A percentile compares a stretch with the other conserved stretches of the same genome.
Conservation (phyloP, 1,284 basidiomycete genomes). For the Takashimella tepidaria region DNA sequence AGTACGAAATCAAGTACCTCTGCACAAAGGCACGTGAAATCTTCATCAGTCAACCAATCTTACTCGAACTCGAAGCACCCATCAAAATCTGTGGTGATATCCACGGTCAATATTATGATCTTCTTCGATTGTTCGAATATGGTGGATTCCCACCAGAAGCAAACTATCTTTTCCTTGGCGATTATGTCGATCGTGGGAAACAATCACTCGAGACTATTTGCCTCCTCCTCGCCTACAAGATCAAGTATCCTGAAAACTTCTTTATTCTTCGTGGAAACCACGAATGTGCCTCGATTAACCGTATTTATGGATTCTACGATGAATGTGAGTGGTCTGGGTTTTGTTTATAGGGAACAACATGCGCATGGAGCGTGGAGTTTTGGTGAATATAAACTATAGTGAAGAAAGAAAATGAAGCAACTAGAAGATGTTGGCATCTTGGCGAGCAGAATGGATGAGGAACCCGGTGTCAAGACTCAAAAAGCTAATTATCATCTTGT, state of each 20-base stretch:
- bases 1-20: conserved; percentile 60
- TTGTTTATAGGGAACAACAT: too few species aligned
- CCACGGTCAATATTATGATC: conserved; percentile 59
- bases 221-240: conserved; percentile 54
- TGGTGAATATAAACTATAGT: too few species aligned
- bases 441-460: too few species aligned
- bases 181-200: conserved; percentile 60
- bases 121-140: conserved; percentile 58
- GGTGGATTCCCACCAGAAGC: conserved; percentile 60
- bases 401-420: too few species aligned
- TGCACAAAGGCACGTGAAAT: conserved; percentile 59
- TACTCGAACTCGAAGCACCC: conserved; percentile 58
- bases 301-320: conserved; percentile 61
- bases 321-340: conserved; percentile 50
- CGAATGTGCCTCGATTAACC: conserved; percentile 58
- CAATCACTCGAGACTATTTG: conserved; percentile 60
- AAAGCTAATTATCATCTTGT: background rate
- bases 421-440: too few species aligned
- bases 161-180: conserved; percentile 60
- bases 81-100: conserved; percentile 63
- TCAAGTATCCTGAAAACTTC: conserved; percentile 62
- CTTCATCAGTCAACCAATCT: conserved; percentile 59
- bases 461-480: too few species aligned
- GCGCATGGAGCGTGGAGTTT: too few species aligned
- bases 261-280: conserved; percentile 60